phyloP scores from a whole-genome alignment of 2,329 filamentous ascomycete species.

The Sporothrix globosa region DNA sequence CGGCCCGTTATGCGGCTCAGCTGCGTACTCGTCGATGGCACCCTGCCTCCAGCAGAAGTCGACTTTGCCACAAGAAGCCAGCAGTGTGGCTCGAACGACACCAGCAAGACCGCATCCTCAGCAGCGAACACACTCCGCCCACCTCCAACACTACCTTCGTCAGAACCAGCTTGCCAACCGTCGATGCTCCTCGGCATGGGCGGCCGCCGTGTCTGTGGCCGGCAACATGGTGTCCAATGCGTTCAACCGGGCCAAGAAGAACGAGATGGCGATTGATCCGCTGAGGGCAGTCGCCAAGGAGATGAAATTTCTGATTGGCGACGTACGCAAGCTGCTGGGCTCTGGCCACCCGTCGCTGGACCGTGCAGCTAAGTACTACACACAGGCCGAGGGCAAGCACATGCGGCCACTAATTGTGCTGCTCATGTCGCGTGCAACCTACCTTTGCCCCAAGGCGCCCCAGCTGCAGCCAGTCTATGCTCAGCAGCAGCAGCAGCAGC shows the following conservation, averaged over 20 bases:
- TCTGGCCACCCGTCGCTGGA: slow-evolving; percentile 94
- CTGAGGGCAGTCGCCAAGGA: slow-evolving; percentile 90
- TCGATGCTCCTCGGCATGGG: slow-evolving; percentile 65
- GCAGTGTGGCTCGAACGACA: neutral
- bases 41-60: slow-evolving; percentile 9
- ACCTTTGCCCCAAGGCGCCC: slow-evolving; percentile 67
- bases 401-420: slow-evolving; percentile 92
- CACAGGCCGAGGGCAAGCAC: slow-evolving; percentile 94
- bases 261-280: slow-evolving; percentile 78
- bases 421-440: slow-evolving; percentile 92
- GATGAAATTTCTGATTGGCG: slow-evolving; percentile 92
- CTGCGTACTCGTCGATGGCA: slow-evolving; percentile 18
- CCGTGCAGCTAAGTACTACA: slow-evolving; percentile 97
- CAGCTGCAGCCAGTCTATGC: slow-evolving; percentile 34
- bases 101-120: neutral
- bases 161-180: slow-evolving; percentile 4
- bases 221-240: slow-evolving; percentile 72
- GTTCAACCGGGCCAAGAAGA: slow-evolving; percentile 63
- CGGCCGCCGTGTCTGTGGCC: slow-evolving; percentile 71
- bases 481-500: slow-evolving; percentile 35
- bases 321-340: slow-evolving; percentile 89
- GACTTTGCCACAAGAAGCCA: neutral
- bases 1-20: slow-evolving; percentile 7
- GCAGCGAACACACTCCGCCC: neutral
- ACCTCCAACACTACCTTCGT: slow-evolving; percentile 12